Conservation (phyloP, 139 green algal genomes). For the Chlorella sorokiniana region DNA sequence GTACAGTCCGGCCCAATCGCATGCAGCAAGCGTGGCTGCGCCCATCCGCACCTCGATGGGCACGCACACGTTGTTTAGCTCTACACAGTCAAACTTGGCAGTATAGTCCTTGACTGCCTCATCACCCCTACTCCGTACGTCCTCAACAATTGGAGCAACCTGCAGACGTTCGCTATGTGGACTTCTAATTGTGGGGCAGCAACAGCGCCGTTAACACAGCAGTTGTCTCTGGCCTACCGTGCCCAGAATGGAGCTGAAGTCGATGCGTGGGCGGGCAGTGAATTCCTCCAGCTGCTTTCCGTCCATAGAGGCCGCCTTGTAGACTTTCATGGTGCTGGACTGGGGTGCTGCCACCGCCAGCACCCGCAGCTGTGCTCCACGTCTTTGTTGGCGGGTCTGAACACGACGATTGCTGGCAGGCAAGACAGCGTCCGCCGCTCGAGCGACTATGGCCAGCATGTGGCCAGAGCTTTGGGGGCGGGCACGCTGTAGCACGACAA, state of each 20-base stretch:
- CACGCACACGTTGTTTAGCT: slow-evolving; percentile 71
- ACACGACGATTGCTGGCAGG: neutral
- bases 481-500: too few species aligned
- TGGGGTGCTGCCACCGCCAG: slow-evolving; percentile 27
- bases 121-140: slow-evolving; percentile 83
- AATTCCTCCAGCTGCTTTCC: slow-evolving; percentile 50
- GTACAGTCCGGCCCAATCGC: neutral
- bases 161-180: slow-evolving; percentile 30
- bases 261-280: slow-evolving; percentile 81
- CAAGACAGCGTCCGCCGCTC: too few species aligned
- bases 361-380: neutral
- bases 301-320: slow-evolving; percentile 39
- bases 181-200: neutral
- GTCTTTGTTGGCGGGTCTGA: too few species aligned
- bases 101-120: slow-evolving; percentile 91
- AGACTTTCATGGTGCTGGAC: slow-evolving; percentile 37
- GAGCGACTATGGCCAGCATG: too few species aligned
- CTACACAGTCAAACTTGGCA: slow-evolving; percentile 88
- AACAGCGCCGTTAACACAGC: too few species aligned
- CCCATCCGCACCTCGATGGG: slow-evolving; percentile 68
- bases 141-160: slow-evolving; percentile 91
- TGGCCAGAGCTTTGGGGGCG: too few species aligned
- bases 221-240: slow-evolving; percentile 60
- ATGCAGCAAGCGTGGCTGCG: neutral
- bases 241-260: slow-evolving; percentile 89